Base-by-base conservation (phyloP, 2,329 filamentous ascomycete genomes). In the Cordyceps cateniannulata region DNA sequence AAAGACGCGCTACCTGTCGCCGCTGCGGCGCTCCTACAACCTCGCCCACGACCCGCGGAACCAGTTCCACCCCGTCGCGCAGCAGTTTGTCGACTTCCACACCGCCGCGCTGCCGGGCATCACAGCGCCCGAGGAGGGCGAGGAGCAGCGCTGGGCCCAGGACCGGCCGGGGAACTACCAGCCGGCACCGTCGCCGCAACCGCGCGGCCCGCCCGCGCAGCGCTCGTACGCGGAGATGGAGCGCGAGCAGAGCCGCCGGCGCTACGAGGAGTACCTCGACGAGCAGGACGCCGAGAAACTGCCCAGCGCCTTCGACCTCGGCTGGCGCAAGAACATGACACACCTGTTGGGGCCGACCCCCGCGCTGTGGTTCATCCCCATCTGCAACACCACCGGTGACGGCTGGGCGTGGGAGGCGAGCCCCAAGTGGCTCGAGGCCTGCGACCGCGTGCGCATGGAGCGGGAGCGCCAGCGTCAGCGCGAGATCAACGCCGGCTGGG, bases 321-420 rank as follows among this genome's bases (percentile, higher is more conserved):
- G 95, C 62, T 88, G 88, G 82, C 85, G 83, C 62, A 83, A 82
- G 47, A 99, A 99, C 71, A 73, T 98, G 5, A 70, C 76, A 1
- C 90, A 96, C 71, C 81, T 99, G 2, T 91, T 99, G 65, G 95
- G 95, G 0, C 83, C 85, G 0, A 84, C 78, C 1, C 86, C 86
- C 1, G 74, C 84, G 27, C 78, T 95, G 9, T 98, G 95, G 93
- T 76, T 81, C 29, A 63, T 98, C 1, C 95, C 95, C 0, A 77
- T 98, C 50, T 85, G 84, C 72, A 98, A 89, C 69, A 96, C 92
- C 2, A 90, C 85, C 0, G 93, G 93, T 38, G 91, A 99, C 72
- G 95, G 95, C 24, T 99, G 93, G 93, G 82, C 81, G 49, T 99
- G 95, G 95, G 92, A 97, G 68, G 84, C 93, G 1, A 96, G 86